Evolutionary conservation across 768 basidiomycete genomes (phyloP).

Genomic region (Lentinula sp.): DNA sequence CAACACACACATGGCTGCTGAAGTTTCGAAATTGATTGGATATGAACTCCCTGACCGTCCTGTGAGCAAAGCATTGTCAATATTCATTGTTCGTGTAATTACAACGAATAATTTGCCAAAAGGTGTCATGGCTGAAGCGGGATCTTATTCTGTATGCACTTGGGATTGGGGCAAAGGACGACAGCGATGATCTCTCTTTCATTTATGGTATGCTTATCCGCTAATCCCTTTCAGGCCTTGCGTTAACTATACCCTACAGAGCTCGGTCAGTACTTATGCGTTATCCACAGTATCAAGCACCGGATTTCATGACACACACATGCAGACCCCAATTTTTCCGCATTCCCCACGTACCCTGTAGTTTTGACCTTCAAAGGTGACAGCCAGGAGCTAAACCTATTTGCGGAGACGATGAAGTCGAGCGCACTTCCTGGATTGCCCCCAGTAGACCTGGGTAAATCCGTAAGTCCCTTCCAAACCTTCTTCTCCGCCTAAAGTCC

Average conservation of each 20-base stretch:
- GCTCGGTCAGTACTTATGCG: not conserved
- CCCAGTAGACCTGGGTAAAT: constrained; percentile 58
- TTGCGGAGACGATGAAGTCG: constrained; percentile 44
- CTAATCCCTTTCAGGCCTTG: not conserved
- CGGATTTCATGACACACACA: not conserved
- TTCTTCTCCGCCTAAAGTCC: not conserved
- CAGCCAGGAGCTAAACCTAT: constrained; percentile 66
- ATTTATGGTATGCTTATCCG: constrained; percentile 54
- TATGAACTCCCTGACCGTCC: constrained; percentile 43
- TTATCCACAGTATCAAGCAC: not conserved
- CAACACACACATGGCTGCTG: constrained; percentile 37
- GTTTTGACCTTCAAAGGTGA: constrained; percentile 69
- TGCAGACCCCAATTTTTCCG: constrained; percentile 61
- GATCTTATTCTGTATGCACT: constrained; percentile 76
- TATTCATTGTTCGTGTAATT: not conserved
- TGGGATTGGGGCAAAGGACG: constrained; percentile 73
- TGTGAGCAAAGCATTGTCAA: constrained; percentile 29
- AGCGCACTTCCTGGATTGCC: constrained; percentile 62
- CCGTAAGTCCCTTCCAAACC: constrained; percentile 37
- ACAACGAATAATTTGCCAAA: not conserved
- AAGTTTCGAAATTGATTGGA: constrained; percentile 67
- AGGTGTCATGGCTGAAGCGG: constrained; percentile 84
- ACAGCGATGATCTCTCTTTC: constrained; percentile 51
- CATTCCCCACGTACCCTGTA: constrained; percentile 84
- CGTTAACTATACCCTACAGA: not conserved